These are phyloP conservation scores for Jatropha podagrica DNA, from an alignment of 441 rosid species.

Conservation along the genomic window DNA sequence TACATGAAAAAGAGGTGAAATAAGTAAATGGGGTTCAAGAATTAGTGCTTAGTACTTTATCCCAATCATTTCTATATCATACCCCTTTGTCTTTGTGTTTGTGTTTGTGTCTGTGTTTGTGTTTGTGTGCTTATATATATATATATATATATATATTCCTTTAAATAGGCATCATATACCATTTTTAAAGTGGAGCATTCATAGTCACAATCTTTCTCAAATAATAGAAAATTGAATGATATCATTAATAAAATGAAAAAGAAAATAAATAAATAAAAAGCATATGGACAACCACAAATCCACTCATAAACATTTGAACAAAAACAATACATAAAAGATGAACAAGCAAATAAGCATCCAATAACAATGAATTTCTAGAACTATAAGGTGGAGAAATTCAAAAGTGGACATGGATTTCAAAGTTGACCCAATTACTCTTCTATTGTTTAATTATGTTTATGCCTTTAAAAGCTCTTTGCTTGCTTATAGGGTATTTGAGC, in stretches of 20 bases:
- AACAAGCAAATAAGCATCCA: conserved; percentile 6
- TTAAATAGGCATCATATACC: conserved; percentile 13
- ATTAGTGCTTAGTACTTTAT: conserved; percentile 28
- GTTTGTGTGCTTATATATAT: not conserved
- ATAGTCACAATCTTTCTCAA: conserved; percentile 2
- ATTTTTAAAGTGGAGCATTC: conserved; percentile 28
- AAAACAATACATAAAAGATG: not conserved
- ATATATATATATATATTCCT: not conserved
- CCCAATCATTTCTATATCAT: conserved; percentile 54
- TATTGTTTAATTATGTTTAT: conserved; percentile 28
- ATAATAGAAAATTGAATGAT: conserved; percentile 8
- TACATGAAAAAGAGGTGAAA: conserved; percentile 19
- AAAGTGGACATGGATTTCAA: conserved; percentile 52
- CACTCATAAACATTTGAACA: conserved; percentile 8
- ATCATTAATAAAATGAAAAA: not conserved
- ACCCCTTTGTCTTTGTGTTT: not conserved
- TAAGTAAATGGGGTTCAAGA: not conserved
- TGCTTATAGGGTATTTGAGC: conserved; percentile 10
- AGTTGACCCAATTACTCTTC: conserved; percentile 46
- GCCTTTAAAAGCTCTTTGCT: conserved; percentile 22
- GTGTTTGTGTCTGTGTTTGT: conserved; percentile 2
- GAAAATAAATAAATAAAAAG: not conserved
- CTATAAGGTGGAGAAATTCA: conserved; percentile 34
- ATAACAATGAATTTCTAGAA: conserved; percentile 33
- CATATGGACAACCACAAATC: conserved; percentile 1